A percentile compares a stretch with the other conserved stretches of the same genome.
Evolutionary conservation across 1,139 yeast genomes (phyloP).

Genomic region (Kodamaea derodonti): DNA sequence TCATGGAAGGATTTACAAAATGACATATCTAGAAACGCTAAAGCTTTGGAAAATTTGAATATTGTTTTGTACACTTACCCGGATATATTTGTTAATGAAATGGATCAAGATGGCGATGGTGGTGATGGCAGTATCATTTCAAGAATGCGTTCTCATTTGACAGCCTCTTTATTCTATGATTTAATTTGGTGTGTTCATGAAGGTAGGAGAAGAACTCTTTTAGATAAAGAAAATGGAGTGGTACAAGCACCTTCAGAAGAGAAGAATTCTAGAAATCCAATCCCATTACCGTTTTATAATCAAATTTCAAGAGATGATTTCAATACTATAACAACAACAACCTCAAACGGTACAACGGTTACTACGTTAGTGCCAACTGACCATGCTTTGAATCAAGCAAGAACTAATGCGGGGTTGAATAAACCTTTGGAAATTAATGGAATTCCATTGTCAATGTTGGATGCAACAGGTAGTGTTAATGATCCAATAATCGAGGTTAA

Average conservation of each 20-base stretch:
- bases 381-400: slow-evolving; percentile 59
- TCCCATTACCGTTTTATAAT: slow-evolving; percentile 88
- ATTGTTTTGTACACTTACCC: slow-evolving; percentile 87
- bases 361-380: slow-evolving; percentile 88
- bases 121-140: slow-evolving; percentile 61
- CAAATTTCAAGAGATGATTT: slow-evolving; percentile 92
- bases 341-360: slow-evolving; percentile 89
- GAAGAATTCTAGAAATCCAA: slow-evolving; percentile 28
- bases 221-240: slow-evolving; percentile 28
- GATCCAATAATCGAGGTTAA: slow-evolving; percentile 1
- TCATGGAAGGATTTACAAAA: slow-evolving; percentile 92
- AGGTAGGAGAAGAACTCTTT: slow-evolving; percentile 71
- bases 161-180: slow-evolving; percentile 89
- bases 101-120: slow-evolving; percentile 19
- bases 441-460: slow-evolving; percentile 74
- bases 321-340: slow-evolving; percentile 77
- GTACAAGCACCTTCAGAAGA: slow-evolving; percentile 15
- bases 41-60: slow-evolving; percentile 85
- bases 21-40: slow-evolving; percentile 89
- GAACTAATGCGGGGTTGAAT: slow-evolving; percentile 50
- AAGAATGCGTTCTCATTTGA: slow-evolving; percentile 86
- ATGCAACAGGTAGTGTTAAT: slow-evolving; percentile 69
- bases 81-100: slow-evolving; percentile 53
- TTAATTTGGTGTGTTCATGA: slow-evolving; percentile 94
- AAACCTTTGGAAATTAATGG: slow-evolving; percentile 72